These are phyloP conservation scores for Eutypella sp. DNA, from an alignment of 2,329 filamentous ascomycete genomes.

Conservation along the genomic window DNA sequence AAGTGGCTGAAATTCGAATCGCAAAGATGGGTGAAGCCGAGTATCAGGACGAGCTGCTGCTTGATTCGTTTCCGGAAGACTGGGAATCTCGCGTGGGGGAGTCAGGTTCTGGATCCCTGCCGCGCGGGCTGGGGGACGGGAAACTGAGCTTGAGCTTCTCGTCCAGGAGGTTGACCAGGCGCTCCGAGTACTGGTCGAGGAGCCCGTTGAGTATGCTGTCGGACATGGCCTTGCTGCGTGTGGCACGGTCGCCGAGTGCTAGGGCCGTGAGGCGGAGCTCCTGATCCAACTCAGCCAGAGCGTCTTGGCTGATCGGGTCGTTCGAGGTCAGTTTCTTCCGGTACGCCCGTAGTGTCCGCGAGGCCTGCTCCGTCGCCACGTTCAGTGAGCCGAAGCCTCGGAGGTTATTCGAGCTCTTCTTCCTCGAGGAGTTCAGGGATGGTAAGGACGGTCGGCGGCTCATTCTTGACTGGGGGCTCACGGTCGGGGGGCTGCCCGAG, in stretches of 20 bases:
- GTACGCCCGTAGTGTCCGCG: slow-evolving; percentile 56
- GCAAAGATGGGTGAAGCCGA: no score
- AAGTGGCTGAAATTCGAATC: no score
- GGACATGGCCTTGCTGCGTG: slow-evolving; percentile 48
- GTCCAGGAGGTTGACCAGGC: slow-evolving; percentile 65
- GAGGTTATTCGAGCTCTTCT: slow-evolving; percentile 45
- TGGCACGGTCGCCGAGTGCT: slow-evolving; percentile 53
- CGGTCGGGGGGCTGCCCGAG: slow-evolving; percentile 43
- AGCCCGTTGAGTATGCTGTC: slow-evolving; percentile 58
- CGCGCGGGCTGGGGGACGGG: slow-evolving; percentile 23
- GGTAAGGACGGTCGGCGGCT: slow-evolving; percentile 51
- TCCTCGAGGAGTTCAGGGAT: slow-evolving; percentile 41
- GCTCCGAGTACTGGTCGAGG: slow-evolving; percentile 71
- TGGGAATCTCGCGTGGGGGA: slow-evolving; percentile 14
- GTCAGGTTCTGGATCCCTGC: slow-evolving; percentile 14
- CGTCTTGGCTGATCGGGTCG: slow-evolving; percentile 51
- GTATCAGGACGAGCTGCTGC: slow-evolving; percentile 5
- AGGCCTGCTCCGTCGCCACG: slow-evolving; percentile 60
- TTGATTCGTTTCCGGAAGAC: slow-evolving; percentile 18
- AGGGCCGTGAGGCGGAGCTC: slow-evolving; percentile 59
- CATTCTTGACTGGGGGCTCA: slow-evolving; percentile 44
- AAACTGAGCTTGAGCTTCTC: slow-evolving; percentile 57
- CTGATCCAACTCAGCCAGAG: slow-evolving; percentile 58
- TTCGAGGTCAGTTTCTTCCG: slow-evolving; percentile 57
- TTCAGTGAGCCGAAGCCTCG: slow-evolving; percentile 52